phyloP scores from a whole-genome alignment of 257 asterid genomes.

The Avicennia marina region DNA sequence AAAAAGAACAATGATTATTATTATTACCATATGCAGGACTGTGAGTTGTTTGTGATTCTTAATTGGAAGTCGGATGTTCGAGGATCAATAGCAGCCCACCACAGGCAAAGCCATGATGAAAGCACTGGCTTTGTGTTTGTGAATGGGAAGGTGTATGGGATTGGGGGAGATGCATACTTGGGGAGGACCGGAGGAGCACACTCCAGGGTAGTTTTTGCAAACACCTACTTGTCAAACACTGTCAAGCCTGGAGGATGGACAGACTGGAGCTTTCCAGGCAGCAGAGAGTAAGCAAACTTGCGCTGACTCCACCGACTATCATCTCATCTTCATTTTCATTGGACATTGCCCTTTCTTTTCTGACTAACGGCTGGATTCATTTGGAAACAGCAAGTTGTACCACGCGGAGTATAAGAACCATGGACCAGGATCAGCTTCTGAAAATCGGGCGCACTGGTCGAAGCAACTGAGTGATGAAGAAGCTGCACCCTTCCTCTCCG shows the following conservation, averaged over 20 bases:
- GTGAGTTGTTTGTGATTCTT: constrained; percentile 61
- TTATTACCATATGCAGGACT: constrained; percentile 53
- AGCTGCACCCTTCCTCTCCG: constrained; percentile 40
- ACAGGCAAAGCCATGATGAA: constrained; percentile 46
- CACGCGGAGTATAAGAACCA: constrained; percentile 66
- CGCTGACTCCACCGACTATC: not conserved
- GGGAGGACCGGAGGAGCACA: constrained; percentile 71
- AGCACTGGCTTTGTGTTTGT: constrained; percentile 68
- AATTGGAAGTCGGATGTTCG: constrained; percentile 37
- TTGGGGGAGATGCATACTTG: constrained; percentile 46
- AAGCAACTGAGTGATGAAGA: constrained; percentile 61
- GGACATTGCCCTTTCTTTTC: not conserved
- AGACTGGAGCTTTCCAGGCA: constrained; percentile 45
- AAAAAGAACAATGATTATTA: too few relatives aligned
- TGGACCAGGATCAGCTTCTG: constrained; percentile 61
- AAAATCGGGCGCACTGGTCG: constrained; percentile 60
- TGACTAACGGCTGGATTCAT: not conserved
- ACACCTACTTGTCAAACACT: constrained; percentile 61
- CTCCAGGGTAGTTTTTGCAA: constrained; percentile 66
- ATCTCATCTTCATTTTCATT: not conserved
- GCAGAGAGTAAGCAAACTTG: constrained; percentile 41
- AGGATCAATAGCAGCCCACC: constrained; percentile 71
- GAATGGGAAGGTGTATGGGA: constrained; percentile 64
- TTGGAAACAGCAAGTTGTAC: constrained; percentile 43
- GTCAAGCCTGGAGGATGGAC: constrained; percentile 73